Percentiles rank a stretch among this genome's conserved stretches.
Evolutionary conservation across 2,329 filamentous ascomycete genomes (phyloP).

Genomic region (Fusarium mundagurra): DNA sequence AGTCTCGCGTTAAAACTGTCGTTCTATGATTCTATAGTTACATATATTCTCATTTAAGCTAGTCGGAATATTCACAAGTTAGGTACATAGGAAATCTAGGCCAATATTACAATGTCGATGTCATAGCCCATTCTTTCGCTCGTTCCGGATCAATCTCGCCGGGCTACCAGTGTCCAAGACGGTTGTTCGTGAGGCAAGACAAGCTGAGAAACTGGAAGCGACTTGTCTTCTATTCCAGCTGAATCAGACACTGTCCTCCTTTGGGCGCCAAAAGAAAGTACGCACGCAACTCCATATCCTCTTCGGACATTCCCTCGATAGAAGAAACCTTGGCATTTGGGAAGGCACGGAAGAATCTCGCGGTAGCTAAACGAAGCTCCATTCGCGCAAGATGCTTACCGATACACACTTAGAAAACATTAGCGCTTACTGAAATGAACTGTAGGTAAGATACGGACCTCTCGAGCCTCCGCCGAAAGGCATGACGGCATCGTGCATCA

Average conservation of each 20-base stretch:
- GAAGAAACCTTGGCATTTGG: neutral
- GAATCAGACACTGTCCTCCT: neutral
- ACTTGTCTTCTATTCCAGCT: neutral
- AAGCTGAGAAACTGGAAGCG: fast-evolving
- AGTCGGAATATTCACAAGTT: fast-evolving
- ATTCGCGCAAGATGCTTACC: neutral
- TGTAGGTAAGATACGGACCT: fast-evolving
- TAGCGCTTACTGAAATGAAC: neutral
- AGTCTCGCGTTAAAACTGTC: fast-evolving
- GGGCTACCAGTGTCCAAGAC: too few relatives aligned
- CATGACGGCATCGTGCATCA: neutral
- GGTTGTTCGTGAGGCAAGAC: too few relatives aligned
- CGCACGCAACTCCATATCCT: neutral
- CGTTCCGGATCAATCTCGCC: too few relatives aligned
- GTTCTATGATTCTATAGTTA: fast-evolving
- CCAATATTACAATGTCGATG: neutral
- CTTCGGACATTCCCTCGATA: neutral
- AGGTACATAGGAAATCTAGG: neutral
- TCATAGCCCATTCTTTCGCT: too few relatives aligned
- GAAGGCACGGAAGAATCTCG: neutral
- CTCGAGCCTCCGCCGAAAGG: neutral
- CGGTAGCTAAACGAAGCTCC: neutral
- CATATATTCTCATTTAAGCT: fast-evolving
- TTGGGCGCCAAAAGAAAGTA: neutral
- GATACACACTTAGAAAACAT: neutral